A percentile compares a stretch with the other conserved stretches of the same genome.
Evolutionary conservation across 2,329 filamentous ascomycete species (phyloP).

Genomic region (Fusarium incarnatum): DNA sequence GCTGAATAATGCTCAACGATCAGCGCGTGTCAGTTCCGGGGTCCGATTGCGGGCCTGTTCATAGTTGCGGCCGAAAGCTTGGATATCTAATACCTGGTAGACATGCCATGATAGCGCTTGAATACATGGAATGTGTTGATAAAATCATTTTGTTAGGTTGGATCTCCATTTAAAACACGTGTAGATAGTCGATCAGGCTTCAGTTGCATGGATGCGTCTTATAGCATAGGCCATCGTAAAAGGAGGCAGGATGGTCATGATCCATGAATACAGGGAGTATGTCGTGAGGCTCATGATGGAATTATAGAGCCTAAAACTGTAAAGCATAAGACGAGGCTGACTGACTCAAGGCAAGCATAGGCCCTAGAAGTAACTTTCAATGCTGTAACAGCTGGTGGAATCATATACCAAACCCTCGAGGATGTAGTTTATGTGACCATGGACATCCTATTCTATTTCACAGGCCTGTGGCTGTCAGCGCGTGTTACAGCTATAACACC

Average conservation of each 20-base stretch:
- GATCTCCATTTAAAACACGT: neutral
- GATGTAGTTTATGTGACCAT: neutral
- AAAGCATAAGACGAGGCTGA: neutral
- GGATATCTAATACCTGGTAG: conserved; percentile 2
- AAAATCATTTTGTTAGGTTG: neutral
- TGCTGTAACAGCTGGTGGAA: neutral
- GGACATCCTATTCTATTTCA: neutral
- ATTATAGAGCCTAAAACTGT: neutral
- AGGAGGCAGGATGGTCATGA: neutral
- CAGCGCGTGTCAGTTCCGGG: conserved; percentile 3
- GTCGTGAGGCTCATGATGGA: neutral
- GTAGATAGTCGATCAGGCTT: neutral
- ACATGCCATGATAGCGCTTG: conserved; percentile 1
- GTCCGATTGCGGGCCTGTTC: conserved; percentile 33
- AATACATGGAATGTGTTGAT: neutral
- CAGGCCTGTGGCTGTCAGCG: neutral
- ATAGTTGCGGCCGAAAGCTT: neutral
- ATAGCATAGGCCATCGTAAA: neutral
- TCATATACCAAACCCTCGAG: neutral
- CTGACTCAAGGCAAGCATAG: neutral
- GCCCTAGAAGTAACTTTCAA: neutral
- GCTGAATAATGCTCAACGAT: conserved; percentile 37
- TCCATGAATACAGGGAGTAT: conserved; percentile 1
- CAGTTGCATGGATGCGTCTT: neutral
- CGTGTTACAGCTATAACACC: neutral